A percentile compares a stretch with the other conserved stretches of the same genome.
phyloP scores from a whole-genome alignment of 768 basidiomycete genomes.

The Termitomyces sp. region DNA sequence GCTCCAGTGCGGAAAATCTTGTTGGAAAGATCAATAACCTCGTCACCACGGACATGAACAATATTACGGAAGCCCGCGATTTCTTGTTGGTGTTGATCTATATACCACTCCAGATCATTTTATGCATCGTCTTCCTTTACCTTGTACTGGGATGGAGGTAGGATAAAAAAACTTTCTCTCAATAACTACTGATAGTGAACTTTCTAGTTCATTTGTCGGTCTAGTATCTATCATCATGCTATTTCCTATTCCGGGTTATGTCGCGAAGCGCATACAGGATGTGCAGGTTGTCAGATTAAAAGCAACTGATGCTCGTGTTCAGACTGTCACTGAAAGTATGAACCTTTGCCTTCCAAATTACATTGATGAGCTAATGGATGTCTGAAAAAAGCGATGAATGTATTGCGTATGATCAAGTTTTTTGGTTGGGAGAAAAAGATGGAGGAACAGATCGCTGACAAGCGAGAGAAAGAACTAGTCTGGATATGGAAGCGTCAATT shows the following conservation, averaged over 20 bases:
- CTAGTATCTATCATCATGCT: conserved; percentile 45
- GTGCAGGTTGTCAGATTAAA: conserved; percentile 48
- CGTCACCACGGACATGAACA: conserved; percentile 54
- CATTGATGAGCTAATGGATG: not conserved
- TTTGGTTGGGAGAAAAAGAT: conserved; percentile 65
- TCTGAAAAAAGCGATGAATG: conserved; percentile 39
- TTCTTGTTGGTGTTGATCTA: conserved; percentile 29
- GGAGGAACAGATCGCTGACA: conserved; percentile 42
- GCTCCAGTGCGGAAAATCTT: conserved; percentile 36
- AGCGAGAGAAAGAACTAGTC: conserved; percentile 55
- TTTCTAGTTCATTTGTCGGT: conserved; percentile 49
- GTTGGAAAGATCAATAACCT: conserved; percentile 77
- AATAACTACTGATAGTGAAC: not conserved
- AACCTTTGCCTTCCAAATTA: conserved; percentile 13
- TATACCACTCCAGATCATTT: conserved; percentile 33
- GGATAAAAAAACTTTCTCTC: not conserved
- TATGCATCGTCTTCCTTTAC: conserved; percentile 40
- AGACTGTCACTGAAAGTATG: conserved; percentile 55
- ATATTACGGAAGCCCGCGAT: conserved; percentile 29
- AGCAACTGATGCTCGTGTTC: conserved; percentile 52
- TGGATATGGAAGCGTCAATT: conserved; percentile 50
- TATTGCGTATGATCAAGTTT: conserved; percentile 64
- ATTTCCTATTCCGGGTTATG: conserved; percentile 52
- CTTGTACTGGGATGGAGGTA: conserved; percentile 43
- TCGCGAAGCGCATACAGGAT: conserved; percentile 41